Evolutionary conservation across 176 grass and related monocot genomes (phyloP), one percentile per base, ranked within the genome.

Genomic region (Alloteropsis semialata): DNA sequence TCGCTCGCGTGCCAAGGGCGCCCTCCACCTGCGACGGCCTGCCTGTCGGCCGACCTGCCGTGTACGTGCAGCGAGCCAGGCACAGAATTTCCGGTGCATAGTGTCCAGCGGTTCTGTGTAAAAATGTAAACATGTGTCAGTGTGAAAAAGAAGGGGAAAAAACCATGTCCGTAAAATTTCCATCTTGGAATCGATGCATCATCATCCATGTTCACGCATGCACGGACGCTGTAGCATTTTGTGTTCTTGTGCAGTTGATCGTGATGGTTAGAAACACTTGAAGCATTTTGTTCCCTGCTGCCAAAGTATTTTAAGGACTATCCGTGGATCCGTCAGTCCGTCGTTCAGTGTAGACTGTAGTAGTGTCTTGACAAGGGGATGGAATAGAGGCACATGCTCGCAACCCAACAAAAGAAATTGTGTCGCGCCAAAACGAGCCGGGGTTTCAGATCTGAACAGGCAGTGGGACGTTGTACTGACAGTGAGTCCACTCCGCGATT

Each of bases 401-500:
- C 34, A 61, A 8, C n/a, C 30, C 58, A 24, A 29, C 69, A 76
- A 27, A 57, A 49, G 44, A 76, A 41, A n/a, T n/a, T n/a, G 55
- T 8, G 32, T 72, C 65, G 45, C 75, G 80, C 43, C 80, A 78
- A 88, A 65, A 19, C 5, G 28, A 56, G 32, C 24, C 16, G 13
- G 12, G 57, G 30, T 38, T 77, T 81, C 66, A 76, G 87, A 85
- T 89, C 87, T 71, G 63, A 56, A 22, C 3, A 58, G 28, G 8
- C 18, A 50, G 58, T 34, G 43, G 32, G 58, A 15, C 18, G 5
- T 18, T 37, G 34, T 3, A 27, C 69, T 41, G 45, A 53, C 14
- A 34, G 39, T 19, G 56, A 41, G 28, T 53, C 55, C 50, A 37
- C 56, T 30, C 30, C 17, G 8, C 0, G 16, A 61, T 50, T 62